These are phyloP conservation scores for Penicillium malachiteum DNA, from an alignment of 495 filamentous ascomycete species.

Conservation along the genomic window DNA sequence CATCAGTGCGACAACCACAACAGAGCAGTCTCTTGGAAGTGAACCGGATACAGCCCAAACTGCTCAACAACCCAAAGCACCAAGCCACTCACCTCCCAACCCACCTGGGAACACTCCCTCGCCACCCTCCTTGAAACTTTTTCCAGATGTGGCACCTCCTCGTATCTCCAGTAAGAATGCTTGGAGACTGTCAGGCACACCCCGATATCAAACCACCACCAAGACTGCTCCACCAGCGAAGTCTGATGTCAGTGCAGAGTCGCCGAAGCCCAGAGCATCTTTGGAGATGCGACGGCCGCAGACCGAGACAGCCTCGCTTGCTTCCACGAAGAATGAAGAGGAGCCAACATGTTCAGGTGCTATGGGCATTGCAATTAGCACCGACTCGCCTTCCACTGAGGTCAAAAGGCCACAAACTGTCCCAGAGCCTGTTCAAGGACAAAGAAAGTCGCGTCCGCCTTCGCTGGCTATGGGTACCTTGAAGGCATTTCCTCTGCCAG, in stretches of 20 bases:
- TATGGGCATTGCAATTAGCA: not conserved
- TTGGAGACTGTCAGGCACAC: constrained; percentile 24
- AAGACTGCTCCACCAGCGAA: constrained; percentile 7
- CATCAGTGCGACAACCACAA: not conserved
- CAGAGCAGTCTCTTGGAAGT: not conserved
- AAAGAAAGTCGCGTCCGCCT: constrained; percentile 19
- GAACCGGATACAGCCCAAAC: constrained; percentile 7
- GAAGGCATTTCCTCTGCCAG: constrained; percentile 41
- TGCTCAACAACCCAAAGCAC: constrained; percentile 1
- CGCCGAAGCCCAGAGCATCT: not conserved
- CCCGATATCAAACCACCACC: constrained; percentile 19
- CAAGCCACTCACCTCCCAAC: constrained; percentile 11
- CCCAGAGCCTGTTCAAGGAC: constrained; percentile 1
- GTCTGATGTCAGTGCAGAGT: not conserved
- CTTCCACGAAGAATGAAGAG: not conserved
- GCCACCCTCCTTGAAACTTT: constrained; percentile 36
- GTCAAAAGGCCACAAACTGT: constrained; percentile 3
- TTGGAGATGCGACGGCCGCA: not conserved
- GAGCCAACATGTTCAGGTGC: constrained; percentile 12
- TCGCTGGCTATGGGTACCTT: constrained; percentile 34
- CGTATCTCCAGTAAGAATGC: constrained; percentile 33
- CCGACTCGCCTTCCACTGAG: not conserved
- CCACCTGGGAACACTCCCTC: constrained; percentile 10
- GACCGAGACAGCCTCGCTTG: not conserved
- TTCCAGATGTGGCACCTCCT: constrained; percentile 38